Base-by-base conservation (phyloP, 1,284 basidiomycete species). In the Microbotryum silenes-acaulis region DNA sequence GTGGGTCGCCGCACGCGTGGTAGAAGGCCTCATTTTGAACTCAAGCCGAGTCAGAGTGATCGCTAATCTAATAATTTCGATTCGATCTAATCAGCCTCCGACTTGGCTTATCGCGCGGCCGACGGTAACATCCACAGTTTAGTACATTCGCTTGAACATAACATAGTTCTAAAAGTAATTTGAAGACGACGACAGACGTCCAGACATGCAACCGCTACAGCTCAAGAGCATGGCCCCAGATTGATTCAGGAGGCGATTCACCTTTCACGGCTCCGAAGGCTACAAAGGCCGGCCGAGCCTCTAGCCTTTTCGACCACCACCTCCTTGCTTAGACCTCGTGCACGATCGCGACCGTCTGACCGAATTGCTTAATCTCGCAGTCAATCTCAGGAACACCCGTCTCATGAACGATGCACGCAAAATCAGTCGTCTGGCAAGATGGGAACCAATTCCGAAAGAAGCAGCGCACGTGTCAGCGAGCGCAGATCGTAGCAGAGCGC, bases 361-460 rank as follows among this genome's bases (percentile, higher is more conserved):
- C 81, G 57, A 88, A 71, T 55, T 84, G 79, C 21, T 87, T 72
- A 63, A 91, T 82, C 75, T 92, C 89, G 71, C 88, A 90, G 74
- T 93, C 89, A 14, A 81, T 77, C 63, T 71, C 72, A 5, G 62
- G 49, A 7, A 68, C 64, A 5, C 72, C 73, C 23, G 70, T 73
- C 61, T 74, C 73, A 57, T 71, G 54, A 18, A 73, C 71, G 51
- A 72, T 60, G 63, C 73, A 74, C 6, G 70, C 61, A 58, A 74
- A 74, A 56, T 74, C 71, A 46, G 69, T 72, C 42, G 59, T 45
- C 68, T 67, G 33, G 6, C 10, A 9, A 29, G 18, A 37, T n/a
- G 4, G 4, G 50, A 42, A 3, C 16, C 16, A 16, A 42, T 18
- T 18, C 37, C 37, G 14, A 18, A 18, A 56, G 37, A 18, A 16